Evolutionary conservation across 2,329 filamentous ascomycete species (phyloP).

Genomic region (Diaporthe destruens): DNA sequence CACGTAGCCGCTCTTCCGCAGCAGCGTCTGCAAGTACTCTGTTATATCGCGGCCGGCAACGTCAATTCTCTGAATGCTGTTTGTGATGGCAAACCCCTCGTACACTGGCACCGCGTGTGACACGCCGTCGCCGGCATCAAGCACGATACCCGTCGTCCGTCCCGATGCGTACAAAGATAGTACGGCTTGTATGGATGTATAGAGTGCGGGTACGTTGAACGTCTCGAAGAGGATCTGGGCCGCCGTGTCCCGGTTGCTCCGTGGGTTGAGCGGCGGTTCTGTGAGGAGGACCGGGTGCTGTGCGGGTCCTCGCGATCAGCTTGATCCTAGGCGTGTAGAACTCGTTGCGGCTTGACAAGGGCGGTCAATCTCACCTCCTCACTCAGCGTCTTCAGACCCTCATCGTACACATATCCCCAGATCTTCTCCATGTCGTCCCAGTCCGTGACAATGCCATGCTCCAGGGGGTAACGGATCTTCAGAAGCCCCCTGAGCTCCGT

Average conservation of each 20-base stretch:
- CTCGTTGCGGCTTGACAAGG: background rate
- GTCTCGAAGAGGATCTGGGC: constrained; percentile 99
- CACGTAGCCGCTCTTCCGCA: constrained; percentile 92
- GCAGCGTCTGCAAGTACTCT: constrained; percentile 89
- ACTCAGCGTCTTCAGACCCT: constrained; percentile 94
- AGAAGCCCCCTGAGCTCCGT: constrained; percentile 91
- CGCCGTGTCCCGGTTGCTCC: constrained; percentile 94
- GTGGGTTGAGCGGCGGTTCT: constrained; percentile 94
- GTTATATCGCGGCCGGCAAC: constrained; percentile 97
- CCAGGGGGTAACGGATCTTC: constrained; percentile 95
- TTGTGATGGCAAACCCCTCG: constrained; percentile 96
- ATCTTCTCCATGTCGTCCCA: constrained; percentile 99
- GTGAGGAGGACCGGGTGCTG: constrained; percentile 96
- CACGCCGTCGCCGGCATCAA: constrained; percentile 95
- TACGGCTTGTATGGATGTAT: constrained; percentile 97
- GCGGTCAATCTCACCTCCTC: constrained; percentile 78
- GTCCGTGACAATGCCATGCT: constrained; percentile 98
- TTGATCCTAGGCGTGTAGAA: background rate
- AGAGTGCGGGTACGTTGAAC: constrained; percentile 96
- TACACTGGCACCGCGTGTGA: constrained; percentile 98
- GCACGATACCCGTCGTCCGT: constrained; percentile 93
- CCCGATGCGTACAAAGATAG: constrained; percentile 96
- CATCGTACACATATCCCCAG: constrained; percentile 97
- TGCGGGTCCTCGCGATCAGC: constrained; percentile 42
- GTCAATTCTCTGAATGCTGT: constrained; percentile 94